Evolutionary conservation across 192 early-diverging fungal genomes (phyloP), one percentile per base, ranked within the genome.

Genomic region (Diversispora epigaea): DNA sequence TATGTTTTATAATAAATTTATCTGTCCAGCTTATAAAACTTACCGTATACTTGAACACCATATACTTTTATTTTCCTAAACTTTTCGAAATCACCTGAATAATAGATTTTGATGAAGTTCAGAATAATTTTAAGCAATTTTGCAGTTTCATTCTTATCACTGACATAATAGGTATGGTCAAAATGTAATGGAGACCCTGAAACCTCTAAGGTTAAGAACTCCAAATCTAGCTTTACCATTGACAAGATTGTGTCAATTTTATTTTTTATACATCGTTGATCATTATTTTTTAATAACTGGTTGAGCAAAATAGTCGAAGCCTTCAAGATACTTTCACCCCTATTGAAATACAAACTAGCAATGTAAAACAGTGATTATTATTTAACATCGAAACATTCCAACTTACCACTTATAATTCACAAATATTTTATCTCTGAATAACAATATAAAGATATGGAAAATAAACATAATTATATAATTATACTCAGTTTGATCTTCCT

Each of bases 31-130:
- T 32, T 2, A 32, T 32, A 32, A 32, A 32, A 32, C 25, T 32
- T 32, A 32, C 25, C 25, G 2, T 32, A 69, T 54, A 69, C n/a
- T 69, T 50, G 67, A 69, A 69, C 25, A 50, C 46, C 45, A 69
- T 69, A 69, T 69, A 69, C 22, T 69, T 69, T 69, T 54, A 69
- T 69, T 12, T 4, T 21, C 46, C 67, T 69, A 54, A 69, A 69
- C 22, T 52, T 4, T 69, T 21, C 3, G 46, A 50, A 47, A 49
- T 49, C 17, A 52, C 45, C 67, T 4, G 67, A 52, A 54, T 54
- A 69, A 12, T 52, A 0, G 39, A 52, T 69, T 69, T 69, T 69
- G 21, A 69, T 52, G 47, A 50, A 69, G 67, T 69, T 69, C 14
- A 69, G 32, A 19, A 69, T 69, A 49, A 52, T 69, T 47, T 69